These are phyloP conservation scores for Eucalyptus globulus DNA, from an alignment of 345 rosid species.

Conservation along the genomic window DNA sequence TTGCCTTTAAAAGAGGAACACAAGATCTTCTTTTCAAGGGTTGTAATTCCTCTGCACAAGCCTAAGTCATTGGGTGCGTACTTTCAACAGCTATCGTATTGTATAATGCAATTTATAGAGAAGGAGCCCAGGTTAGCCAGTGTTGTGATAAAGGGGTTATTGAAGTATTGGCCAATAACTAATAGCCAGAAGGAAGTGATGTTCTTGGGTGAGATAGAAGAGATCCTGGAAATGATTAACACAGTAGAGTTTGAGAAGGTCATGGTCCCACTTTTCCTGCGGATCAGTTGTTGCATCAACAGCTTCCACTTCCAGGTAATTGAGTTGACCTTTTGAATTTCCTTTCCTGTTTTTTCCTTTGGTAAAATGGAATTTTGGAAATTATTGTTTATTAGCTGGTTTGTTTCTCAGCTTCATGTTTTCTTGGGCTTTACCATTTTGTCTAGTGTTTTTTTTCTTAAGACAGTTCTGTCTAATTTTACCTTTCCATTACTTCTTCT, in stretches of 20 bases:
- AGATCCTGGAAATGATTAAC: constrained; percentile 62
- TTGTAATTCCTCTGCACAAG: constrained; percentile 78
- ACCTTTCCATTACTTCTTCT: neutral
- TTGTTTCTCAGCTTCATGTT: neutral
- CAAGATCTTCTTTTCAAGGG: constrained; percentile 77
- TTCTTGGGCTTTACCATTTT: neutral
- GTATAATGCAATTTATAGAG: constrained; percentile 74
- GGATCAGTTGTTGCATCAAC: constrained; percentile 70
- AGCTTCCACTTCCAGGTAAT: constrained; percentile 82
- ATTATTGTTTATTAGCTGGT: neutral
- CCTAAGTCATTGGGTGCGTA: constrained; percentile 69
- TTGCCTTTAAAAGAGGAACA: constrained; percentile 91
- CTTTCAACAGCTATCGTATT: constrained; percentile 69
- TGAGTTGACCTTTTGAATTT: neutral
- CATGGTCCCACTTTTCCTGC: constrained; percentile 69
- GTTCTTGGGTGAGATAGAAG: constrained; percentile 80
- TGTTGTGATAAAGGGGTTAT: constrained; percentile 47
- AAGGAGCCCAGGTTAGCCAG: constrained; percentile 71
- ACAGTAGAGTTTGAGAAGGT: constrained; percentile 70
- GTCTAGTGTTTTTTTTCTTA: neutral
- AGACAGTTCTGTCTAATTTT: neutral
- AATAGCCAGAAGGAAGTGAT: constrained; percentile 88
- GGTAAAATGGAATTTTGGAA: neutral
- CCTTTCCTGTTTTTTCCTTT: neutral
- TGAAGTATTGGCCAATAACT: constrained; percentile 83